phyloP scores from a whole-genome alignment of 176 grass and related monocot genomes.

The Pharus latifolius region DNA sequence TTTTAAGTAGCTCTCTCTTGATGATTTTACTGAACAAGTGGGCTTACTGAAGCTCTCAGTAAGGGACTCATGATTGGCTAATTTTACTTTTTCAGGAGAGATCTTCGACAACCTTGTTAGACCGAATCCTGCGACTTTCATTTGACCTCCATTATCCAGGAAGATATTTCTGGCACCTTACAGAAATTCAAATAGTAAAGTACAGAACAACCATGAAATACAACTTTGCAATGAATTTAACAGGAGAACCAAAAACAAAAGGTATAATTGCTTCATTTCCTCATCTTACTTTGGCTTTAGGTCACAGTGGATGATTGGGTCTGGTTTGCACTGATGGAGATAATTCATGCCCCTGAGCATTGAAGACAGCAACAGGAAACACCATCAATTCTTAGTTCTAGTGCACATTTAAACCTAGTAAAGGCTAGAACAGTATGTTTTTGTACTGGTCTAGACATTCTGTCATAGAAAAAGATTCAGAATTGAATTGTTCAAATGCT shows the following conservation, averaged over 20 bases:
- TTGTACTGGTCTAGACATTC: too few species aligned
- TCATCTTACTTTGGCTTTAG: conserved; percentile 99
- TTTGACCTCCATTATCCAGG: conserved; percentile 72
- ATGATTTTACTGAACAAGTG: background rate
- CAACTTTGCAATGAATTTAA: background rate
- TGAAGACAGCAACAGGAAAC: background rate
- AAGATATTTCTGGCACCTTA: conserved; percentile 99
- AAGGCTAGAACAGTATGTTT: background rate
- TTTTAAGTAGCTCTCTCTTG: background rate
- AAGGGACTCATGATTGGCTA: conserved; percentile 32
- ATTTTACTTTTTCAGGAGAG: conserved; percentile 40
- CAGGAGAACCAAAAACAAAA: background rate
- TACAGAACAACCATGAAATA: conserved; percentile 16
- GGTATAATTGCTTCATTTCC: conserved; percentile 15
- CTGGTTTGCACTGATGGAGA: conserved; percentile 92
- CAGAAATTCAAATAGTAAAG: conserved; percentile 80
- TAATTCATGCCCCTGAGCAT: conserved; percentile 90
- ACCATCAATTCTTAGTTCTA: background rate
- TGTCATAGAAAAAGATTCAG: too few species aligned
- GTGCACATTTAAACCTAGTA: background rate
- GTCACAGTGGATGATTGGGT: conserved; percentile 92
- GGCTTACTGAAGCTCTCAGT: conserved; percentile 69
- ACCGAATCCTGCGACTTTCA: conserved; percentile 81
- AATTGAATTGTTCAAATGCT: background rate
- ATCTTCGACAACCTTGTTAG: conserved; percentile 46